Conservation (phyloP, 805 yeast species). For the Teunomyces tritomae region DNA sequence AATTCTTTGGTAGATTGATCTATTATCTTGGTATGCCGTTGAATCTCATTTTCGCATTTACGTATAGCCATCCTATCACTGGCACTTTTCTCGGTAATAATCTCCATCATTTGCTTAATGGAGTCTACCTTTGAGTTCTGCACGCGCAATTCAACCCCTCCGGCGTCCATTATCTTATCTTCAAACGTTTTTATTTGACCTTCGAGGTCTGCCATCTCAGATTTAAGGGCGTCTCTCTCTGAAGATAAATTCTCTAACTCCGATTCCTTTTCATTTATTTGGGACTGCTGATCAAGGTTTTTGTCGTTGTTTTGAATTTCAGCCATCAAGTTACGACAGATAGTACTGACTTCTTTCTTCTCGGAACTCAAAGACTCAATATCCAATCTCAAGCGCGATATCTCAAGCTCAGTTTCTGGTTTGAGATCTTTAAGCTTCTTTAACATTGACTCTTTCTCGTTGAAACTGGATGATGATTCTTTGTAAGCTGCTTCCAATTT, state of each 20-base stretch:
- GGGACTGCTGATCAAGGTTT: conserved; percentile 32
- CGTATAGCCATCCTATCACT: conserved; percentile 54
- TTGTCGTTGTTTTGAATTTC: conserved; percentile 32
- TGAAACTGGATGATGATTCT: conserved; percentile 46
- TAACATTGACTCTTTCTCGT: conserved; percentile 60
- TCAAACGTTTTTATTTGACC: conserved; percentile 58
- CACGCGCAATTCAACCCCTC: conserved; percentile 79
- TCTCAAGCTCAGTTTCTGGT: conserved; percentile 65
- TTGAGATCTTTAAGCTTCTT: conserved; percentile 57
- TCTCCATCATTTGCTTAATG: conserved; percentile 61
- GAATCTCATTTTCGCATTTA: conserved; percentile 63
- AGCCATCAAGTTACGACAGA: conserved; percentile 41
- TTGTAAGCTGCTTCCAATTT: conserved; percentile 55
- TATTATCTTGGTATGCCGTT: conserved; percentile 50
- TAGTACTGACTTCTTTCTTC: conserved; percentile 42
- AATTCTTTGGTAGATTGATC: conserved; percentile 48
- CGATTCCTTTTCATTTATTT: conserved; percentile 32
- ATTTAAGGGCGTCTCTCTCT: conserved; percentile 37
- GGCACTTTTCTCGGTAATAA: conserved; percentile 53
- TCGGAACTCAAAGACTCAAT: conserved; percentile 59
- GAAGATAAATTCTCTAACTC: conserved; percentile 17
- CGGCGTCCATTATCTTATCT: conserved; percentile 81
- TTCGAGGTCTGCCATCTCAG: conserved; percentile 55
- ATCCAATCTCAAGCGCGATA: conserved; percentile 62
- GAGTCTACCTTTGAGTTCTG: conserved; percentile 84